A percentile compares a stretch with the other conserved stretches of the same genome.
These are phyloP conservation scores for Gypsophila paniculata DNA, from an alignment of 179 eudicot genomes.

Conservation along the genomic window DNA sequence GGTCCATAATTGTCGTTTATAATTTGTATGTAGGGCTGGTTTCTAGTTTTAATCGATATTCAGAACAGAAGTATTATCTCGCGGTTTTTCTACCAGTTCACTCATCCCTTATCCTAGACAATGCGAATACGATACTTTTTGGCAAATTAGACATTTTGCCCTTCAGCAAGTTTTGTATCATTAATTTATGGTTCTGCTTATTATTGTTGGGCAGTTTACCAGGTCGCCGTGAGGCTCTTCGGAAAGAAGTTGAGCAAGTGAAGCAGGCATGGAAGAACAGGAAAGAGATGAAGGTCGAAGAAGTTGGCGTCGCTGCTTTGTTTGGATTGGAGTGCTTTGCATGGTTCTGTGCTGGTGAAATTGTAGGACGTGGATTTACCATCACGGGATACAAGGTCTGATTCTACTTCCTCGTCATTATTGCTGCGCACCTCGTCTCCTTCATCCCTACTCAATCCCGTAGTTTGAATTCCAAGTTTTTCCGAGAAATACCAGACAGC, in stretches of 20 bases:
- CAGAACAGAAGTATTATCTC: no score
- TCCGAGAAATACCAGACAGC: slow-evolving; percentile 22
- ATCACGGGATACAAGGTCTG: slow-evolving; percentile 30
- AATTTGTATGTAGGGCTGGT: no score
- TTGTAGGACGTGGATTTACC: slow-evolving; percentile 39
- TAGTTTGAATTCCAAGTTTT: slow-evolving; percentile 22
- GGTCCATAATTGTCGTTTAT: no score
- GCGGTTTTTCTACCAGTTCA: no score
- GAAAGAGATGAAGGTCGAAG: slow-evolving; percentile 39
- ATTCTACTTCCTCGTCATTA: slow-evolving; percentile 9
- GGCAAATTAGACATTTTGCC: no score
- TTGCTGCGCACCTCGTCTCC: slow-evolving; percentile 17
- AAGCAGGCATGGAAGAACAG: slow-evolving; percentile 41
- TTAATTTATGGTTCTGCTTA: neutral
- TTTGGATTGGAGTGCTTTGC: slow-evolving; percentile 42
- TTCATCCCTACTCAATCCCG: slow-evolving; percentile 18
- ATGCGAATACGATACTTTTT: no score
- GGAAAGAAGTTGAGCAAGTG: slow-evolving; percentile 40
- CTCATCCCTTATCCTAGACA: no score
- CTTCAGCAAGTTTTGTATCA: no score
- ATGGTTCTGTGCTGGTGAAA: slow-evolving; percentile 45
- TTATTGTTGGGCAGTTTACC: slow-evolving; percentile 29
- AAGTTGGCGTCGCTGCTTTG: slow-evolving; percentile 35
- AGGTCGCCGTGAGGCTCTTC: slow-evolving; percentile 31
- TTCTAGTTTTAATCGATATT: no score